Evolutionary conservation across 495 filamentous ascomycete genomes (phyloP).

Genomic region (Ascobolus immersus): DNA sequence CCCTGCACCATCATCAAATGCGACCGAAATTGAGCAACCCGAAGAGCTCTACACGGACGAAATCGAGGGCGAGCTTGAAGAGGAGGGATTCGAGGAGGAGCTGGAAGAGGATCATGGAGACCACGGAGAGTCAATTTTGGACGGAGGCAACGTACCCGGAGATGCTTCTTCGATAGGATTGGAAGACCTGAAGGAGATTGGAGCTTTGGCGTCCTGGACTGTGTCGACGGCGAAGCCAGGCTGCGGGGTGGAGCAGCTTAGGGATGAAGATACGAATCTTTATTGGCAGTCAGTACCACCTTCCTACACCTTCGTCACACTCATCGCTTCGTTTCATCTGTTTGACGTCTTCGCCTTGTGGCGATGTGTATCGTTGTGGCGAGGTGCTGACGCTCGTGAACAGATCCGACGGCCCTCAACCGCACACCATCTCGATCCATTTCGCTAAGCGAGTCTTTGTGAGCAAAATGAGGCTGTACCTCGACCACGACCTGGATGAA

Average conservation of each 20-base stretch:
- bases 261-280: constrained; percentile 45
- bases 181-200: constrained; percentile 59
- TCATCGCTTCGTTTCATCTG: neutral
- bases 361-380: no score
- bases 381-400: no score
- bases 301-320: neutral
- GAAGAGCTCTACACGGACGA: neutral
- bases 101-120: neutral
- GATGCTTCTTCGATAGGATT: no score
- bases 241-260: constrained; percentile 63
- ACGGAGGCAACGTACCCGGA: neutral
- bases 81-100: neutral
- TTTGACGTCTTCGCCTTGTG: no score
- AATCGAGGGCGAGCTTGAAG: no score
- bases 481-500: constrained; percentile 80
- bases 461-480: constrained; percentile 54
- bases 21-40: neutral
- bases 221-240: constrained; percentile 79
- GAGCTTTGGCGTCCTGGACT: constrained; percentile 77
- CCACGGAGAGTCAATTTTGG: neutral
- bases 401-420: constrained; percentile 79
- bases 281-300: constrained; percentile 55
- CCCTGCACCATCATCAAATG: no score
- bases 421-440: constrained; percentile 78
- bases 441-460: constrained; percentile 84